A percentile compares a stretch with the other conserved stretches of the same genome.
phyloP scores from a whole-genome alignment of 2,329 filamentous ascomycete species.

The Hypoxylon sp. region DNA sequence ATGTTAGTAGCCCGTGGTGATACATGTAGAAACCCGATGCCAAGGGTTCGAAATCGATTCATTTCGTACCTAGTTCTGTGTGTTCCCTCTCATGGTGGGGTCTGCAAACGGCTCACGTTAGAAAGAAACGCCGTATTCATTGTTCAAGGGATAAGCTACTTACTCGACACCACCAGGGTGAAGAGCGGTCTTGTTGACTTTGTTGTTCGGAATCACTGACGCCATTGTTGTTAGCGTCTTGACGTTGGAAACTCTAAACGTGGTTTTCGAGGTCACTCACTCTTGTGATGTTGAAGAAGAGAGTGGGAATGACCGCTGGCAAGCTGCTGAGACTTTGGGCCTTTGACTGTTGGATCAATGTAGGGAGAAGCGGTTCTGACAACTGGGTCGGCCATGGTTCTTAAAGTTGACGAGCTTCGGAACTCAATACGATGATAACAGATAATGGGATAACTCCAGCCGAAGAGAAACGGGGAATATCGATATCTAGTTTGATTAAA shows the following conservation, averaged over 20 bases:
- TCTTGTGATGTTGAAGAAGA: slow-evolving; percentile 50
- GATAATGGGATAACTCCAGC: slow-evolving; percentile 49
- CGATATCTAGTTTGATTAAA: slow-evolving; percentile 50
- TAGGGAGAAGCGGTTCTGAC: slow-evolving; percentile 62
- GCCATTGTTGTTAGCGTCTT: slow-evolving; percentile 42
- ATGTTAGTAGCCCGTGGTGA: slow-evolving; percentile 38
- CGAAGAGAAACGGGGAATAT: slow-evolving; percentile 53
- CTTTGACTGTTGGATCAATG: slow-evolving; percentile 61
- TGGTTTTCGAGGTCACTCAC: slow-evolving; percentile 39
- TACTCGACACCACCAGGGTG: slow-evolving; percentile 93
- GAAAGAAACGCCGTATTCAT: slow-evolving; percentile 42
- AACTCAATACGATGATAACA: slow-evolving; percentile 37
- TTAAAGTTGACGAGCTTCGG: slow-evolving; percentile 47
- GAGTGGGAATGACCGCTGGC: slow-evolving; percentile 55
- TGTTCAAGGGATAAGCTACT: slow-evolving; percentile 59
- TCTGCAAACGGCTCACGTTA: slow-evolving; percentile 63
- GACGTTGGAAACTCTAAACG: background rate
- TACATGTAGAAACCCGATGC: slow-evolving; percentile 5
- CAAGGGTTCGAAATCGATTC: slow-evolving; percentile 15
- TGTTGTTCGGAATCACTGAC: slow-evolving; percentile 69
- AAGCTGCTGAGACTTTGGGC: slow-evolving; percentile 60
- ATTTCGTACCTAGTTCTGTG: slow-evolving; percentile 83
- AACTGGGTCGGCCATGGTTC: slow-evolving; percentile 59
- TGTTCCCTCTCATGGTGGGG: slow-evolving; percentile 80
- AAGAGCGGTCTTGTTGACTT: slow-evolving; percentile 90